These are phyloP conservation scores for Schwanniomyces sp. DNA, from an alignment of 805 yeast species.

Conservation along the genomic window DNA sequence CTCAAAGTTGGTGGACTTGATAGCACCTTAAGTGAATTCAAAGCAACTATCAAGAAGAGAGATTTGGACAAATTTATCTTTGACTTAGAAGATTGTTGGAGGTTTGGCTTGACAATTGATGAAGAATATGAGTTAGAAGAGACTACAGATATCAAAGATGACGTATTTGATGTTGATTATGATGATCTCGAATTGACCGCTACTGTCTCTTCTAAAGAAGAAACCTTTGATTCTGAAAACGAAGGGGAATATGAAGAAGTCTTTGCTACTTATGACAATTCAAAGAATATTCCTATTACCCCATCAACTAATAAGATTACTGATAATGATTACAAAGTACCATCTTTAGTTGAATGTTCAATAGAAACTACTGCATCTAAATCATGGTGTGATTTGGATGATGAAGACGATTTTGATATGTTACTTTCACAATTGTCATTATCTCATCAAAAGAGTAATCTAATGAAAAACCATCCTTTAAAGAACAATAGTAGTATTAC, in stretches of 20 bases:
- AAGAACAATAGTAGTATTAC: neutral
- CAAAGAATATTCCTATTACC: neutral
- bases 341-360: conserved; percentile 34
- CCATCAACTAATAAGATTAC: neutral
- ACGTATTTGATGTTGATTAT: conserved; percentile 38
- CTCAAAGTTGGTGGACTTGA: conserved; percentile 38
- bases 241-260: conserved; percentile 3
- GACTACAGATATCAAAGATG: conserved; percentile 16
- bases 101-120: conserved; percentile 45
- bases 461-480: neutral
- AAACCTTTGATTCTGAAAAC: conserved; percentile 3
- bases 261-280: conserved; percentile 1
- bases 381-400: conserved; percentile 37
- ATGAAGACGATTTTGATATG: conserved; percentile 15
- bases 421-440: conserved; percentile 4
- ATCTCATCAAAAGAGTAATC: neutral
- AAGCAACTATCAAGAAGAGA: conserved; percentile 27
- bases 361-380: conserved; percentile 20
- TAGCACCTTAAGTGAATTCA: conserved; percentile 23
- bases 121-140: conserved; percentile 37
- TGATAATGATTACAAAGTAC: conserved; percentile 12
- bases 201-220: conserved; percentile 2
- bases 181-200: conserved; percentile 7
- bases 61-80: conserved; percentile 32
- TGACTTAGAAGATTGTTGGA: conserved; percentile 27